Conservation (phyloP, 2,329 filamentous ascomycete genomes). For the Myriosclerotinia duriaeana region DNA sequence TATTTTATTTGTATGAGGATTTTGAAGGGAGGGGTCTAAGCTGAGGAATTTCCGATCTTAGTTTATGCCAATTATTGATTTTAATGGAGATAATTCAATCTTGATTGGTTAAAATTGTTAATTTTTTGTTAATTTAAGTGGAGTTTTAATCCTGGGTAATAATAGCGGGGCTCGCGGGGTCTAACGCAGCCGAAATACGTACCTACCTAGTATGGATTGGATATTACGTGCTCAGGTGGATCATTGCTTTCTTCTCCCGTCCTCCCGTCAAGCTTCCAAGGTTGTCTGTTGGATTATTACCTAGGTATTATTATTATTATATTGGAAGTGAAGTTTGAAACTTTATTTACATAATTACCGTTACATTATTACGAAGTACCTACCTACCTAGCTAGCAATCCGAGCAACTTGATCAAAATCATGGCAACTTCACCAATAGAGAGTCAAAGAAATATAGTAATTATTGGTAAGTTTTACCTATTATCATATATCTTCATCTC, state of each 20-base stretch:
- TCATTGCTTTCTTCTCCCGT: too few relatives aligned
- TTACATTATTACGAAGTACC: too few relatives aligned
- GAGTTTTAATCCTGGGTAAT: neutral
- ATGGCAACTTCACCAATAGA: slow-evolving; percentile 2
- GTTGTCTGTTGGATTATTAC: too few relatives aligned
- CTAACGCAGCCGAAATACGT: too few relatives aligned
- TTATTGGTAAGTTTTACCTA: slow-evolving; percentile 37
- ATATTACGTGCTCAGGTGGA: too few relatives aligned
- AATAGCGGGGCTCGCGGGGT: neutral
- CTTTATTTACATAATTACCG: neutral
- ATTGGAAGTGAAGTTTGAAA: too few relatives aligned
- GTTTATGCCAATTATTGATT: too few relatives aligned
- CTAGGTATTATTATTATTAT: too few relatives aligned
- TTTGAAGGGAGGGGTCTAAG: neutral
- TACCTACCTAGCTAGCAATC: neutral
- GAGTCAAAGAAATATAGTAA: slow-evolving; percentile 38
- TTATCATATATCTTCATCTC: slow-evolving; percentile 59
- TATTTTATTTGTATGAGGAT: neutral
- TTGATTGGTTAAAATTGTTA: too few relatives aligned
- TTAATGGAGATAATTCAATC: too few relatives aligned
- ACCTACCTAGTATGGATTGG: too few relatives aligned
- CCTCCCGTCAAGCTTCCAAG: too few relatives aligned
- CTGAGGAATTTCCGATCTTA: neutral
- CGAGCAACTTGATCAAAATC: slow-evolving; percentile 1
- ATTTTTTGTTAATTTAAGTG: neutral